Conservation (phyloP, 805 yeast genomes). For the Osmozyma mogii region DNA sequence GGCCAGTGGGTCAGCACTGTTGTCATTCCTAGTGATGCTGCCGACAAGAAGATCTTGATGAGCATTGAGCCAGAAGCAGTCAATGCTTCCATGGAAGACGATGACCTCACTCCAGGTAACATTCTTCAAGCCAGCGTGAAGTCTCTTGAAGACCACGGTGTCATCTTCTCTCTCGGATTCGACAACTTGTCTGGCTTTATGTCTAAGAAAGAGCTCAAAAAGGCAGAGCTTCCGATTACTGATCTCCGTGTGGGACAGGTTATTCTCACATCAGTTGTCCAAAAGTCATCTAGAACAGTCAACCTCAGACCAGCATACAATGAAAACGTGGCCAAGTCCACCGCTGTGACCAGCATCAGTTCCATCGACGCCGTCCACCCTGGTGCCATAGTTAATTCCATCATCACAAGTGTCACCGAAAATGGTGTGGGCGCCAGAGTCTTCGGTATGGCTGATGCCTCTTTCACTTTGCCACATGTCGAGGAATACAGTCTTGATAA, state of each 20-base stretch:
- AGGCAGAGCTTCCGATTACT: conserved; percentile 28
- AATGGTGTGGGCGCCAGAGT: conserved; percentile 68
- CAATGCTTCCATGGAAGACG: conserved; percentile 52
- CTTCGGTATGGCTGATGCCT: conserved; percentile 67
- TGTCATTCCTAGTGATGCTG: conserved; percentile 41
- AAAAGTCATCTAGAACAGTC: conserved; percentile 46
- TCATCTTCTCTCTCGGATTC: conserved; percentile 63
- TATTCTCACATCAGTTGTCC: conserved; percentile 49
- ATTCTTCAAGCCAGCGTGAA: conserved; percentile 69
- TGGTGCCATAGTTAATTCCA: conserved; percentile 72
- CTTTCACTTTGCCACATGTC: conserved; percentile 61
- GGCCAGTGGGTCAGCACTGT: conserved; percentile 89
- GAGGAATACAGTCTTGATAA: conserved; percentile 39
- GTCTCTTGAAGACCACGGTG: conserved; percentile 90
- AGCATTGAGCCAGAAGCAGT: conserved; percentile 68
- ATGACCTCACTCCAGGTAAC: conserved; percentile 57
- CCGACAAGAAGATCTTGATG: conserved; percentile 44
- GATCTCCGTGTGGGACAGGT: conserved; percentile 56
- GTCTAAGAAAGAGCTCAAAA: conserved; percentile 55
- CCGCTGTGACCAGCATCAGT: conserved; percentile 45
- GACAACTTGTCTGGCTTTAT: conserved; percentile 59
- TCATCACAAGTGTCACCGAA: conserved; percentile 48
- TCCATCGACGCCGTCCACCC: conserved; percentile 79
- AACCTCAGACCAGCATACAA: conserved; percentile 44
- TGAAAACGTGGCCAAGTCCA: conserved; percentile 38